Evolutionary conservation across 352 stramenopile species (phyloP), one percentile per base, ranked within the genome.

Genomic region (Globisporangium polare): DNA sequence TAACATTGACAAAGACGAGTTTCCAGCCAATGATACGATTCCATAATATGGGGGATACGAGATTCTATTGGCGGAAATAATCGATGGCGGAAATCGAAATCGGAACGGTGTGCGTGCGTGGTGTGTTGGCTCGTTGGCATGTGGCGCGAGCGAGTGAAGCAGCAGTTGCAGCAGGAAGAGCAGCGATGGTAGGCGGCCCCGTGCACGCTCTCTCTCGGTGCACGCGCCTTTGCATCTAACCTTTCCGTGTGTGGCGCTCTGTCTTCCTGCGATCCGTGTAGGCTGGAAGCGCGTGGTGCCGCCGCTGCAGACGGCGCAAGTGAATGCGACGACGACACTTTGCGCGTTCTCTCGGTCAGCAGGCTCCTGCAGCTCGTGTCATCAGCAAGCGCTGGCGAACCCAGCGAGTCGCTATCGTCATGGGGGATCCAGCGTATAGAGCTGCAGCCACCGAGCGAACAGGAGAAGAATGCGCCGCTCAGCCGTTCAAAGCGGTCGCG

Each of bases 131-230:
- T n/a, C n/a, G n/a, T n/a, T n/a, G n/a, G n/a, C n/a, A n/a, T n/a
- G n/a, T 53, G 41, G 59, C 59, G 59, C 8, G 27, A 65, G 31
- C 22, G 35, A 33, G 35, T 65, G 27, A 65, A 65, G 52, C 50
- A 22, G 20, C 59, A 60, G 22, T 26, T 65, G 39, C 39, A 53
- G 49, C 57, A 56, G 22, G 57, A 63, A 20, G 39, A 55, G 47
- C 57, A 55, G 57, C 57, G 24, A 47, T 63, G 57, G 57, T 63
- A 53, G 29, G 13, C 12, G 7, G 35, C 13, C 24, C 17, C 27
- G 26, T 37, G 5, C 46, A 15, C 27, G 46, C 22, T 12, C 46
- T 52, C 26, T 49, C 43, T 33, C 1, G 7, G 22, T 20, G 22
- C 12, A 46, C n/a, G 41, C 5, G 18, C 26, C 8, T 52, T 12